Conservation (phyloP, 2,329 filamentous ascomycete species). For the Periglandula ipomoeae region DNA sequence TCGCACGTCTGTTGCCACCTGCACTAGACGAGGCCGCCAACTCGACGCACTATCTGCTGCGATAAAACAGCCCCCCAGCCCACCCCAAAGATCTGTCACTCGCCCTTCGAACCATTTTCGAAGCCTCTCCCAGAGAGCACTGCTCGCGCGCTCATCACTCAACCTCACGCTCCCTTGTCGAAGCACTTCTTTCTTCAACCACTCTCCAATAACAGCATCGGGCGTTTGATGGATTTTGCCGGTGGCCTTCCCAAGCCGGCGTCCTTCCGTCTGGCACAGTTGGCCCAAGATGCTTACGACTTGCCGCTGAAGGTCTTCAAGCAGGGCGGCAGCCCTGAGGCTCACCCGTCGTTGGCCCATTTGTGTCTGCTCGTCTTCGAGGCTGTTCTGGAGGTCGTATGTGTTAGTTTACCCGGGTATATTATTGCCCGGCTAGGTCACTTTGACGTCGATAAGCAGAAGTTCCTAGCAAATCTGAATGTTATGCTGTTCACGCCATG, state of each 20-base stretch:
- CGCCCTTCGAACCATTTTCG: too few relatives aligned
- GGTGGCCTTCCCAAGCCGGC: conserved; percentile 30
- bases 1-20: background rate
- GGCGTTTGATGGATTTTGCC: conserved; percentile 26
- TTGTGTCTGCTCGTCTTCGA: conserved; percentile 82
- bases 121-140: too few relatives aligned
- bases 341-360: conserved; percentile 58
- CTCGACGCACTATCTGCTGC: background rate
- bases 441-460: conserved; percentile 93
- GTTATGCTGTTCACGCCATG: conserved; percentile 95
- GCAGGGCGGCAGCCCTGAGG: conserved; percentile 31
- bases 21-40: background rate
- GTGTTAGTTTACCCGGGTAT: conserved; percentile 89
- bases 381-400: conserved; percentile 90
- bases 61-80: background rate
- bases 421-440: conserved; percentile 82
- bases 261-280: conserved; percentile 33
- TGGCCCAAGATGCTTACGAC: conserved; percentile 30
- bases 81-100: conserved; percentile 10
- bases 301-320: conserved; percentile 30
- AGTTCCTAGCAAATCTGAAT: conserved; percentile 93
- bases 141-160: too few relatives aligned
- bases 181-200: background rate
- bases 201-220: background rate
- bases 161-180: background rate